Evolutionary conservation across 2,329 filamentous ascomycete species (phyloP).

Genomic region (Xylaria sp.): DNA sequence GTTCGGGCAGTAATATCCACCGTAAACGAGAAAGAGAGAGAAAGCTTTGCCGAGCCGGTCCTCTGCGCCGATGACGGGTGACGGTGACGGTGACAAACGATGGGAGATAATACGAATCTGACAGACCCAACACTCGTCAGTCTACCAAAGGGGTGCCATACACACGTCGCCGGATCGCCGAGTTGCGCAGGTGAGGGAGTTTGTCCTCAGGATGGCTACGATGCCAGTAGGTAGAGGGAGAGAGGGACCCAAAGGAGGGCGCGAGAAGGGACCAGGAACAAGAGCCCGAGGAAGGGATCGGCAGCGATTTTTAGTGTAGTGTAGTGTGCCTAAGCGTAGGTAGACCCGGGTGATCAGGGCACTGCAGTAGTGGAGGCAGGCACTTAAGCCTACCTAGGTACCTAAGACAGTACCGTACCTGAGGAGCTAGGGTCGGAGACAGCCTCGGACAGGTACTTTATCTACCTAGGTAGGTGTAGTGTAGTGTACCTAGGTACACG

Average conservation of each 20-base stretch:
- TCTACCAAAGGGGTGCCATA: background rate
- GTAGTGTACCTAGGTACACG: background rate
- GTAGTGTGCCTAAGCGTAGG: background rate
- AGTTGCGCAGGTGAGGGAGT: slow-evolving; percentile 14
- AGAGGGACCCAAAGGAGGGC: slow-evolving; percentile 5
- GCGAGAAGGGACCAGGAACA: slow-evolving; percentile 12
- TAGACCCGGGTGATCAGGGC: background rate
- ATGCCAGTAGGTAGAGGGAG: background rate
- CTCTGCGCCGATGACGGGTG: background rate
- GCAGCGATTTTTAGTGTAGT: slow-evolving; percentile 1
- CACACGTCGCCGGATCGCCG: background rate
- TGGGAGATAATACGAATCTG: background rate
- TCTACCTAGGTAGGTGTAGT: background rate
- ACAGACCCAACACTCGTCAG: background rate
- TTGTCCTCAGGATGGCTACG: background rate
- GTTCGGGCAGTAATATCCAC: slow-evolving; percentile 17
- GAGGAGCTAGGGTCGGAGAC: slow-evolving; percentile 9
- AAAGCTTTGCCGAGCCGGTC: background rate
- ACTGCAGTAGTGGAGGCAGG: slow-evolving; percentile 1
- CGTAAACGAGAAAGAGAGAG: background rate
- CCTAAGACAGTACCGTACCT: background rate
- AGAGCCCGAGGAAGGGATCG: slow-evolving; percentile 10
- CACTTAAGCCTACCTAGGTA: background rate
- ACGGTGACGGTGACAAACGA: background rate
- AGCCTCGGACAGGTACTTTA: slow-evolving; percentile 2